Conservation (phyloP, 2,329 filamentous ascomycete genomes). For the Penicillium verrucosum region DNA sequence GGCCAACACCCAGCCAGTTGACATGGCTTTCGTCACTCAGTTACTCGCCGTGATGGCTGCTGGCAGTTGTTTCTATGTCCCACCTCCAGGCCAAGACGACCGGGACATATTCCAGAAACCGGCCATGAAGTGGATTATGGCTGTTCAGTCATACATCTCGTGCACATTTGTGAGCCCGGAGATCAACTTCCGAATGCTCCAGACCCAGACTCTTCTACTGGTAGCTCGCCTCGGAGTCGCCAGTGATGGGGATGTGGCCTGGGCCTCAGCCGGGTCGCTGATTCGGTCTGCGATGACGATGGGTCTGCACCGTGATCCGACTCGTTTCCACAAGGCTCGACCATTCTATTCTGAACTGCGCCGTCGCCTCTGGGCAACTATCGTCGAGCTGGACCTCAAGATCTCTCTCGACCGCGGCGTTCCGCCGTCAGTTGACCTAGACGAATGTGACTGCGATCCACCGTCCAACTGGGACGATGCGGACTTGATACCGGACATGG, state of each 20-base stretch:
- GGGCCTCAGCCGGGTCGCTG: conserved; percentile 39
- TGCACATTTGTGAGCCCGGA: conserved; percentile 32
- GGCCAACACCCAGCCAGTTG: conserved; percentile 42
- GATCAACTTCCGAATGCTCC: conserved; percentile 31
- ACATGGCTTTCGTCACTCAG: conserved; percentile 48
- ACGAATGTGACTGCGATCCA: conserved; percentile 37
- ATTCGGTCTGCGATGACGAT: conserved; percentile 43
- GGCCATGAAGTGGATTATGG: conserved; percentile 45
- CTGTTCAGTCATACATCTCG: conserved; percentile 35
- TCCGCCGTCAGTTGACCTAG: conserved; percentile 32
- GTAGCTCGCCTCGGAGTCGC: conserved; percentile 33
- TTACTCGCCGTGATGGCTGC: conserved; percentile 39
- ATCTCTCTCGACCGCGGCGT: conserved; percentile 36
- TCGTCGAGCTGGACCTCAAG: conserved; percentile 43
- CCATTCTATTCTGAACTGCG: conserved; percentile 46
- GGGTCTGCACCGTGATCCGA: conserved; percentile 43
- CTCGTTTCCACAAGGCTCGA: conserved; percentile 30
- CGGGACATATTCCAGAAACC: conserved; percentile 41
- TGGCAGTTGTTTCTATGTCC: conserved; percentile 45
- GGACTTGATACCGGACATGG: conserved; percentile 30
- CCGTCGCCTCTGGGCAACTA: conserved; percentile 46
- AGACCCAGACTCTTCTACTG: conserved; percentile 34
- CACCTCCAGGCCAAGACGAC: conserved; percentile 16
- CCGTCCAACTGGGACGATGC: conserved; percentile 41
- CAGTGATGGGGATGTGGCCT: conserved; percentile 33